phyloP scores from a whole-genome alignment of 129 eudicot species.

The Mikania micrantha region DNA sequence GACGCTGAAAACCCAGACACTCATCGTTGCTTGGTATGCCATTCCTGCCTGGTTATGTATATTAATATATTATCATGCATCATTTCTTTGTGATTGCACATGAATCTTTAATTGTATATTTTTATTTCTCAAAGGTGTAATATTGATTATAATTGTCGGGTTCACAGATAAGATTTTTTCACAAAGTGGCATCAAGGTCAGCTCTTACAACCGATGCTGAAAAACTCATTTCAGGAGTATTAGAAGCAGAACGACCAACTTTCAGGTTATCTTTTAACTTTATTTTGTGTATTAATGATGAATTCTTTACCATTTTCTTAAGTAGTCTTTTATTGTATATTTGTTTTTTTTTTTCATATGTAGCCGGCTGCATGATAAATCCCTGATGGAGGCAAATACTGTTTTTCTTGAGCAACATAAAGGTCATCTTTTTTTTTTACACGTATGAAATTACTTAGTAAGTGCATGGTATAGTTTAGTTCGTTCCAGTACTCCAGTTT shows the following conservation, averaged over 20 bases:
- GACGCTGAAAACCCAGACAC: constrained; percentile 33
- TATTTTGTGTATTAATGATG: not conserved
- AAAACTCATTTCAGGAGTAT: constrained; percentile 66
- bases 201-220: constrained; percentile 75
- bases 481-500: too few species aligned
- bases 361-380: constrained; percentile 73
- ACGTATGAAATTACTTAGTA: not conserved
- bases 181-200: constrained; percentile 67
- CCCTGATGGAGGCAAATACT: constrained; percentile 65
- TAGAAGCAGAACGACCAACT: constrained; percentile 80
- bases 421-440: constrained; percentile 35
- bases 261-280: constrained; percentile 44
- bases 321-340: not conserved
- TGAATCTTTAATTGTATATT: not conserved
- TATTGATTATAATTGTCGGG: not conserved
- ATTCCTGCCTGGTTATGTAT: not conserved
- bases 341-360: constrained; percentile 12
- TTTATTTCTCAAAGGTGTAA: not conserved
- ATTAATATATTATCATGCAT: not conserved
- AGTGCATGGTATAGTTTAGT: too few species aligned
- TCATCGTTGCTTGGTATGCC: constrained; percentile 37
- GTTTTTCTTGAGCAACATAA: constrained; percentile 61
- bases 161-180: constrained; percentile 76
- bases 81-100: not conserved
- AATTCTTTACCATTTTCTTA: not conserved